Evolutionary conservation across 2,329 filamentous ascomycete species (phyloP).

Genomic region (Exophiala oligosperma): DNA sequence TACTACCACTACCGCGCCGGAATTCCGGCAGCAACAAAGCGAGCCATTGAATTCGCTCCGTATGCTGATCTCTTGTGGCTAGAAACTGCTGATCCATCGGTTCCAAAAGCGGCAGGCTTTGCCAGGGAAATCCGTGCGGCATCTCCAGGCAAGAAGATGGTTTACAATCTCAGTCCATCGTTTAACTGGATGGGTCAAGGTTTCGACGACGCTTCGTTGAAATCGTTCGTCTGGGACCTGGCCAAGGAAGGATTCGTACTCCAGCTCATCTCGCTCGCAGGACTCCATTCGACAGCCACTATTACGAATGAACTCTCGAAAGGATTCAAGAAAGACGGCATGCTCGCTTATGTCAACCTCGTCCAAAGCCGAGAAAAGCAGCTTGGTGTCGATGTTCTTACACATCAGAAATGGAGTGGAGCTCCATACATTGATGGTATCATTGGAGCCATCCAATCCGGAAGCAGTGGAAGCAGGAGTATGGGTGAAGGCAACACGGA

Average conservation of each 20-base stretch:
- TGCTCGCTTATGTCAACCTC: conserved; percentile 95
- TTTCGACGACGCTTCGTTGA: conserved; percentile 78
- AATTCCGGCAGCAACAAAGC: conserved; percentile 84
- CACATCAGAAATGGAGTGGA: conserved; percentile 81
- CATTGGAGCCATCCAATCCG: conserved; percentile 84
- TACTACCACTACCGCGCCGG: conserved; percentile 76
- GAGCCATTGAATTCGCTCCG: conserved; percentile 85
- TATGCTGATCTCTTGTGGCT: conserved; percentile 97
- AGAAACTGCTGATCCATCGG: conserved; percentile 86
- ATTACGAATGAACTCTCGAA: conserved; percentile 73
- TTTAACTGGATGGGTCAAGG: conserved; percentile 99
- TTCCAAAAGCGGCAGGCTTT: conserved; percentile 73
- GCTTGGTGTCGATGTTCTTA: conserved; percentile 84
- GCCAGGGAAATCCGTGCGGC: conserved; percentile 70
- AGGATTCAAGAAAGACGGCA: conserved; percentile 84
- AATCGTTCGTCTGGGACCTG: conserved; percentile 95
- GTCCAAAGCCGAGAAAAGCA: conserved; percentile 91
- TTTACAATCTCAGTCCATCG: conserved; percentile 93
- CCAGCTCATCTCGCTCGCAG: conserved; percentile 65
- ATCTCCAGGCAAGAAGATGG: conserved; percentile 79
- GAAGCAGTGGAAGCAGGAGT: conserved; percentile 82
- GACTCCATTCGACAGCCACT: conserved; percentile 63
- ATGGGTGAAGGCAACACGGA: conserved; percentile 97
- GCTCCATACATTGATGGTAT: conserved; percentile 83
- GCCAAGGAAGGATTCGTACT: conserved; percentile 77